Base-by-base conservation (phyloP, 2,329 filamentous ascomycete species). In the Polytolypa hystricis region DNA sequence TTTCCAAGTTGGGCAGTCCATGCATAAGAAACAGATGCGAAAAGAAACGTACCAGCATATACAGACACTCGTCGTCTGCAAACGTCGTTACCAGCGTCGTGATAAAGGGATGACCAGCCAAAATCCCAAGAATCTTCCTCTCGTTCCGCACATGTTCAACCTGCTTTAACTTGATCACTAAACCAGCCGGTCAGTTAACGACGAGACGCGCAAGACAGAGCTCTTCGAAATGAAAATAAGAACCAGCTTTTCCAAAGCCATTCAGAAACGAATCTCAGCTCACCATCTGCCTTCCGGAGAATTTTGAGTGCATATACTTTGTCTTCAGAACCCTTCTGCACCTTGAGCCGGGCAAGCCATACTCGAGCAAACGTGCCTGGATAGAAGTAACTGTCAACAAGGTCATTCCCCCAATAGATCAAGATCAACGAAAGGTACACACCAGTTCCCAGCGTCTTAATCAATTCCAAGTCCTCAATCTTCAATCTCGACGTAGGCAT, bases 131-230 rank as follows among this genome's bases (percentile, higher is more conserved):
- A 23, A 76, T 70, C 47, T 73, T 76, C 47, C 74, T 69, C 60
- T 80, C 76, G 57, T 79, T 79, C 45, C 74, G 71, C 32, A 79
- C 74, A 58, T 79, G 76, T 59, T 79, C 76, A 43, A 80, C 74
- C 50, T 80, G 76, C 63, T 80, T 79, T 49, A 79, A 60, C 40
- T 74, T 73, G 50, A 70, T 66, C 36, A 70, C 66, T 67, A n/a
- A n/a, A n/a, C n/a, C n/a, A n/a, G n/a, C n/a, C n/a, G n/a, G n/a
- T n/a, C n/a, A n/a, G n/a, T n/a, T n/a, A n/a, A n/a, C n/a, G n/a
- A n/a, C n/a, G n/a, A n/a, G n/a, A n/a, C n/a, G n/a, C n/a, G 41
- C 33, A 21, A 32, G 12, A 16, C n/a, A 38, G 20, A 8, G 30
- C 12, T 19, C n/a, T n/a, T n/a, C n/a, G 25, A 17, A 19, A 33